Base-by-base conservation (phyloP, 192 early-diverging fungal species). In the Geranomyces variabilis region DNA sequence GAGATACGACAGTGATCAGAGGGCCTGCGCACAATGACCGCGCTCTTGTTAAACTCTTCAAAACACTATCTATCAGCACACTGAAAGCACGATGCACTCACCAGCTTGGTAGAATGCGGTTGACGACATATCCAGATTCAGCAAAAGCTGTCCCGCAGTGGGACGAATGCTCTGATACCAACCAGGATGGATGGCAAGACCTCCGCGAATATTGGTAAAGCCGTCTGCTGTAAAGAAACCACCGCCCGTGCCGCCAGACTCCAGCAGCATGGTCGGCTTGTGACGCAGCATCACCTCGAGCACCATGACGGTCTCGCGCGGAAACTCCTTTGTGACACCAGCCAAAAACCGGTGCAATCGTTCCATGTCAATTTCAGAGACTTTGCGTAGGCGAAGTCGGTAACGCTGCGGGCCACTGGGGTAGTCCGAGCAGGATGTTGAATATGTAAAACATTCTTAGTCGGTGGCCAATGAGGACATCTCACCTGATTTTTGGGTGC, bases 131-230 rank as follows among this genome's bases (percentile, higher is more conserved):
- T 86, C 85, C 67, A 86, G 57, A 63, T 86, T 86, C 46, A 86
- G 69, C 53, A 86, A 62, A 49, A 86, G 47, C 53, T 79, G 80
- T 75, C 92, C 91, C n/a, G 69, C 45, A 21, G 91, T 83, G 3
- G 93, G 92, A 14, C 92, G 84, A 31, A 94, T 85, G 41, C 90
- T 92, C 59, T 95, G 93, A 67, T 93, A 94, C 74, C 91, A 94
- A 10, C 96, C 96, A 69, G 88, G 89, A 94, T 94, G 94, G 6
- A 94, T 87, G 79, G 94, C 90, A 22, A 89, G 81, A 15, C 95
- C 93, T 44, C 92, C 89, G 19, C 83, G 71, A 63, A 86, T 81
- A 24, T 75, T 24, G 22, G 73, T 75, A 2, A 78, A 66, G 26
- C 80, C 15, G 66, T 85, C 79, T 24, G 88, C 84, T 0, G 93